Base-by-base conservation (phyloP, 2,329 filamentous ascomycete genomes). In the Diaporthe sp. region DNA sequence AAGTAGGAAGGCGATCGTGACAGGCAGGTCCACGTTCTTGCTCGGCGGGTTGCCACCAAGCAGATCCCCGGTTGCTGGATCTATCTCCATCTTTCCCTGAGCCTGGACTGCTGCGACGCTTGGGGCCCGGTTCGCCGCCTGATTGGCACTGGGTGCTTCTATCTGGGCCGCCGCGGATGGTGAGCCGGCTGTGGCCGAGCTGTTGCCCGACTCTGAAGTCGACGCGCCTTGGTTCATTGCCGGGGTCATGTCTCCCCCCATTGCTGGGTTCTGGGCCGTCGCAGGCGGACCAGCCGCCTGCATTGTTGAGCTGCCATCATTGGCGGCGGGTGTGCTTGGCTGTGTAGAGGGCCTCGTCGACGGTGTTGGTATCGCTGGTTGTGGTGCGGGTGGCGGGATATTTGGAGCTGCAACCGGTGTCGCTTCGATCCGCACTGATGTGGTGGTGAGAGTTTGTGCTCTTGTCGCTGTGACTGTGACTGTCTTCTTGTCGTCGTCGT, bases 1-100 rank as follows among this genome's bases (percentile, higher is more conserved):
- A 19, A 79, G 0, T 35, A 81, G 76, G 60, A 81, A 81, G 33
- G 80, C 58, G 45, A 75, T 17, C 3, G 80, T 78, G 30, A 80
- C 13, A 5, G 79, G 77, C 9, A 80, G 74, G 54, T 81, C 80
- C 5, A 77, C 47, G 15, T 22, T 47, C 50, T 55, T 60, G 40
- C 58, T 66, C 30, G 72, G 72, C 47, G 74, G 74, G n/a, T 40
- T 58, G 40, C 74, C 72, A 2, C 74, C 74, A 19, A 72, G 72
- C 35, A 77, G 66, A 19, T 64, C 60, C 3, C 69, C 74, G 2
- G 69, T 30, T 22, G 69, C 73, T 30, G 66, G 72, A 17, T 77
- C 76, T 22, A 25, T 50, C 33, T 42, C 35, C 40, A 67, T 67
- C 64, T 25, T 38, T 1, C 28, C 64, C n/a, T 5, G 30, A 4